phyloP scores from a whole-genome alignment of 2,329 filamentous ascomycete genomes.

The Pestalotiopsis sp. region DNA sequence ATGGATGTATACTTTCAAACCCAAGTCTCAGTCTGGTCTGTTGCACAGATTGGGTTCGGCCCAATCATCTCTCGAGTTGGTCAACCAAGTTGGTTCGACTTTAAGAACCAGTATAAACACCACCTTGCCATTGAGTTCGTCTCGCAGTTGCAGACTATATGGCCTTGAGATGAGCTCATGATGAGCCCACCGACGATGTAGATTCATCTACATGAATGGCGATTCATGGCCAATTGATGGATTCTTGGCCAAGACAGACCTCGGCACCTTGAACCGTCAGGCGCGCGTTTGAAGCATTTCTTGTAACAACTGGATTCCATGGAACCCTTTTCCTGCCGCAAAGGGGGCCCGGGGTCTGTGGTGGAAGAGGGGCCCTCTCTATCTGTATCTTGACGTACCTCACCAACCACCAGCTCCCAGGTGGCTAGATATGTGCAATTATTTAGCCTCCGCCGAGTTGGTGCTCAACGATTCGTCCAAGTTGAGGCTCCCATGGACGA shows the following conservation, averaged over 20 bases:
- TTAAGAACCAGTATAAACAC: neutral
- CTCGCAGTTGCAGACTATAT: neutral
- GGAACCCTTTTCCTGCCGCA: constrained; percentile 19
- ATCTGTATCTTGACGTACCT: neutral
- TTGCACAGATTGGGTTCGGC: neutral
- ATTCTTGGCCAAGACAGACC: neutral
- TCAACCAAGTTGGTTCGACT: neutral
- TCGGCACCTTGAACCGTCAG: constrained; percentile 1
- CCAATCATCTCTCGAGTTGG: neutral
- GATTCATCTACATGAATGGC: neutral
- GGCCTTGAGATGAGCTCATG: neutral
- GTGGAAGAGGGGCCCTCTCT: neutral
- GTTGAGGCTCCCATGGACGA: constrained; percentile 1
- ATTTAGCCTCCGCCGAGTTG: neutral
- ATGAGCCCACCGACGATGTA: neutral
- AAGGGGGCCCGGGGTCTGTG: constrained; percentile 13
- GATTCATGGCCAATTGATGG: neutral
- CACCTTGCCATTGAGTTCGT: neutral
- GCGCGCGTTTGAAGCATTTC: constrained; percentile 24
- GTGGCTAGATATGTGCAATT: neutral
- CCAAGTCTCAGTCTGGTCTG: neutral
- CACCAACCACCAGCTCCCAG: neutral
- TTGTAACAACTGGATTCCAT: constrained; percentile 22
- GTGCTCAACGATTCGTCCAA: neutral
- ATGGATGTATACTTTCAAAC: neutral